These are phyloP conservation scores for Phytophthora idaei DNA, from an alignment of 352 stramenopile species.

Conservation along the genomic window DNA sequence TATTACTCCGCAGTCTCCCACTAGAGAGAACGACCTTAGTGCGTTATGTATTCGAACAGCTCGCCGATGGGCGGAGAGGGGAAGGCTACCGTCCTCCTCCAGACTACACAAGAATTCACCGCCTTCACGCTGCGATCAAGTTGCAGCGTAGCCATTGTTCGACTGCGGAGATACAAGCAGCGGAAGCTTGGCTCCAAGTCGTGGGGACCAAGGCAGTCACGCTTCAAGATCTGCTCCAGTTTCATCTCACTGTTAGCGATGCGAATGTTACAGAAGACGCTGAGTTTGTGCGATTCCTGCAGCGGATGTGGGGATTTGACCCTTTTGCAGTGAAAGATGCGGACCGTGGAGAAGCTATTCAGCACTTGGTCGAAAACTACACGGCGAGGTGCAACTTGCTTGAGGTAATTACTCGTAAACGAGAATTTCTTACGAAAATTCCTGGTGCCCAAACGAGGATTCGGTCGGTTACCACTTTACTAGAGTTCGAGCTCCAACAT, in stretches of 20 bases:
- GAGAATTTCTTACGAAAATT: slow-evolving; percentile 35
- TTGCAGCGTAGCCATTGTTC: slow-evolving; percentile 53
- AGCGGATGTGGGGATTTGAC: slow-evolving; percentile 68
- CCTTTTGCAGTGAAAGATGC: slow-evolving; percentile 31
- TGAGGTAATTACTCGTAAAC: slow-evolving; percentile 32
- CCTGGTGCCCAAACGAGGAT: slow-evolving; percentile 27
- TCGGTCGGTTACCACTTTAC: slow-evolving; percentile 12
- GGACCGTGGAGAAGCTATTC: slow-evolving; percentile 33
- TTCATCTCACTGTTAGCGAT: slow-evolving; percentile 61
- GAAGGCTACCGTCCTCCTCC: slow-evolving; percentile 52
- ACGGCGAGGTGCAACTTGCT: slow-evolving; percentile 20
- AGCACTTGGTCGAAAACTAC: slow-evolving; percentile 46
- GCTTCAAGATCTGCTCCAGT: slow-evolving; percentile 46
- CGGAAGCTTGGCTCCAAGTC: slow-evolving; percentile 41
- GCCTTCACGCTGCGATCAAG: slow-evolving; percentile 52
- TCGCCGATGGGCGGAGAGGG: slow-evolving; percentile 50
- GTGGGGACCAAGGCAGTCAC: slow-evolving; percentile 28
- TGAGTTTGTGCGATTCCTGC: slow-evolving; percentile 63
- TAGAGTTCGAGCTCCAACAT: slow-evolving; percentile 31
- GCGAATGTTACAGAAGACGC: slow-evolving; percentile 52
- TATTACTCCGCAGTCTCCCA: slow-evolving; percentile 45
- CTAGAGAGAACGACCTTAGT: slow-evolving; percentile 46
- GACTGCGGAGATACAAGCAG: slow-evolving; percentile 35
- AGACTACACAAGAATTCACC: slow-evolving; percentile 51
- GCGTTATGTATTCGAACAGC: slow-evolving; percentile 61